These are phyloP conservation scores for Pseudogymnoascus sp. DNA, from an alignment of 2,329 filamentous ascomycete genomes.

Conservation along the genomic window DNA sequence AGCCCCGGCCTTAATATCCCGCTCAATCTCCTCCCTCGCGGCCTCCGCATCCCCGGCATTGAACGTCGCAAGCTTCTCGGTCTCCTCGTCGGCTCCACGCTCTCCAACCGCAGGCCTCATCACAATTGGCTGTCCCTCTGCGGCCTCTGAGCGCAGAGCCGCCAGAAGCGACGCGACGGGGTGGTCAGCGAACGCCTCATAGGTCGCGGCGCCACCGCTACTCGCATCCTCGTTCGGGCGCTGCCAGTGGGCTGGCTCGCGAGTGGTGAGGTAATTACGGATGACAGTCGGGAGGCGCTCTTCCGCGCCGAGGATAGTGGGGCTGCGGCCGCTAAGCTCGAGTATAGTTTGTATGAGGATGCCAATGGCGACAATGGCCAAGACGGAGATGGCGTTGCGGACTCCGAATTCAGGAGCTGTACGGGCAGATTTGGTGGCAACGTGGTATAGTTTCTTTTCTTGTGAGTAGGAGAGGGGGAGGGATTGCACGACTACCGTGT, in stretches of 20 bases:
- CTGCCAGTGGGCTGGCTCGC: background rate
- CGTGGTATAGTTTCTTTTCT: conserved; percentile 4
- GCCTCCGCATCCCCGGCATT: conserved; percentile 11
- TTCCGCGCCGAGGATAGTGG: conserved; percentile 19
- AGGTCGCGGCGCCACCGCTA: background rate
- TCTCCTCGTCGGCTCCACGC: background rate
- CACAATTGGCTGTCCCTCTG: conserved; percentile 2
- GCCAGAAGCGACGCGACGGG: conserved; percentile 4
- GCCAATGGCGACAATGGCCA: conserved; percentile 17
- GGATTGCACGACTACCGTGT: conserved; percentile 28
- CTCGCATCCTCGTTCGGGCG: background rate
- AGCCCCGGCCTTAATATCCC: background rate
- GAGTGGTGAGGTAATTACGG: background rate
- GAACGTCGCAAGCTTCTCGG: conserved; percentile 10
- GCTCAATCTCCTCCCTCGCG: conserved; percentile 10
- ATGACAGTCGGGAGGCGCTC: conserved; percentile 13
- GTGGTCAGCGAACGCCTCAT: background rate
- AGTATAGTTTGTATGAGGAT: conserved; percentile 24
- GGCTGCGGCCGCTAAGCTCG: conserved; percentile 22
- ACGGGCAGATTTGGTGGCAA: background rate
- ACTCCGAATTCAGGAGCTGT: background rate
- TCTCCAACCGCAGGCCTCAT: background rate
- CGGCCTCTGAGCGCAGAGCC: background rate
- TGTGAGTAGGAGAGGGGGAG: conserved; percentile 24
- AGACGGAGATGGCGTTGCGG: conserved; percentile 16